Evolutionary conservation across 805 yeast genomes (phyloP), one percentile per base, ranked within the genome.

Genomic region (Kregervanrija fluxuum): DNA sequence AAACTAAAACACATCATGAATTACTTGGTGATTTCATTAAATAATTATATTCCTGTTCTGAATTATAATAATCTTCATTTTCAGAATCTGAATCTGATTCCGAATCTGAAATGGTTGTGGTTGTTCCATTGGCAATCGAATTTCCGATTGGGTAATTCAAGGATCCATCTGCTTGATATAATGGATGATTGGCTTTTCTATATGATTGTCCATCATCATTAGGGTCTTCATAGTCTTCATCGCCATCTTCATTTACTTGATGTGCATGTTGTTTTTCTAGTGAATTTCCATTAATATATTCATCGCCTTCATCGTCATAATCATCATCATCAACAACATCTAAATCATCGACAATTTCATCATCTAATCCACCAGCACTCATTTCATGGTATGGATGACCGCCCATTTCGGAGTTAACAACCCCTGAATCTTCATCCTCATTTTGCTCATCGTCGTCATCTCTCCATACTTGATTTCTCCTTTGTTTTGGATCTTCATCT

Each of bases 161-260:
- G 1, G 65, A 57, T 10, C 68, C 68, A 44, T 61, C 67, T 2
- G 76, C 65, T 50, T 74, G 78, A 55, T 83, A 82, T 44, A 82
- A 61, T 5, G 86, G 82, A 54, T 80, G 77, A 35, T 71, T 66
- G 17, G 73, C 69, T 57, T 77, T 81, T 43, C 79, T 77, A 60
- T 84, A 84, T 1, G 86, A 80, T 56, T 77, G 79, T 0, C 91
- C 91, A 55, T 84, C 91, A 59, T 85, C 91, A 55, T 84, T 82
- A 1, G 91, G 90, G 57, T 84, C 90, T 53, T 77, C 78, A 54
- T 84, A 82, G 48, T 81, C 89, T 48, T 83, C 88, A 11, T 75
- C 85, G 28, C 46, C 49, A 22, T 40, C 41, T 33, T 44, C 37
- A 32, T 16, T 30, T 6, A 22, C 8, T 22, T 22, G 28, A 22